A percentile compares a stretch with the other conserved stretches of the same genome.
Evolutionary conservation across 2,329 filamentous ascomycete species (phyloP).

Genomic region (Beauveria brongniartii): DNA sequence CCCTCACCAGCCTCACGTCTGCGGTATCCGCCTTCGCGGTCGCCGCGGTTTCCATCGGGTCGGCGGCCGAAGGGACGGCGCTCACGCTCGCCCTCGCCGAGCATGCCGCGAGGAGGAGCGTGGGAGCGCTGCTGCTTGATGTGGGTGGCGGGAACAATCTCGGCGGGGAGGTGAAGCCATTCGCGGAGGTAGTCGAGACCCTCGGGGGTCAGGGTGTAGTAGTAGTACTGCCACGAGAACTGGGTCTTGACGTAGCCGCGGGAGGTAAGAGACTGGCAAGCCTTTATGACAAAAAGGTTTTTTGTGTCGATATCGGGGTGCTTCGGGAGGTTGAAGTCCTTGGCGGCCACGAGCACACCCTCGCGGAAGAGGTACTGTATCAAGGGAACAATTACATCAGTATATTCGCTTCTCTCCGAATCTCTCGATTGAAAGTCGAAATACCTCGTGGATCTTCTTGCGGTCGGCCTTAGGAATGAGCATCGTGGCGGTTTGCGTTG

Average conservation of each 20-base stretch:
- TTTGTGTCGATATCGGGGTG: slow-evolving; percentile 98
- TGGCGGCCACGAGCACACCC: slow-evolving; percentile 92
- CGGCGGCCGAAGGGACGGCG: slow-evolving; percentile 66
- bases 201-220: slow-evolving; percentile 99
- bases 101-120: slow-evolving; percentile 96
- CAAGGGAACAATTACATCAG: slow-evolving; percentile 11
- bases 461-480: slow-evolving; percentile 99
- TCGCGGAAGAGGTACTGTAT: slow-evolving; percentile 88
- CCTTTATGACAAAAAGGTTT: slow-evolving; percentile 99
- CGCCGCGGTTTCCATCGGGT: slow-evolving; percentile 56
- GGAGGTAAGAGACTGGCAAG: slow-evolving; percentile 94
- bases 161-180: slow-evolving; percentile 98
- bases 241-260: slow-evolving; percentile 99
- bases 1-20: slow-evolving; percentile 78
- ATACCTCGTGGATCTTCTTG: slow-evolving; percentile 96
- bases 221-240: slow-evolving; percentile 99
- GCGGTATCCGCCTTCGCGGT: slow-evolving; percentile 86
- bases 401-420: slow-evolving; percentile 6
- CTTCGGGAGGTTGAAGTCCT: slow-evolving; percentile 98
- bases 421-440: slow-evolving; percentile 12
- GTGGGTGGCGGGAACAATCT: slow-evolving; percentile 99
- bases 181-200: slow-evolving; percentile 99
- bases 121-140: slow-evolving; percentile 99
- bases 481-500: slow-evolving; percentile 57
- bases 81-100: slow-evolving; percentile 79